A percentile compares a stretch with the other conserved stretches of the same genome.
Evolutionary conservation across 2,329 filamentous ascomycete species (phyloP).

Genomic region (Drechmeria coniospora): DNA sequence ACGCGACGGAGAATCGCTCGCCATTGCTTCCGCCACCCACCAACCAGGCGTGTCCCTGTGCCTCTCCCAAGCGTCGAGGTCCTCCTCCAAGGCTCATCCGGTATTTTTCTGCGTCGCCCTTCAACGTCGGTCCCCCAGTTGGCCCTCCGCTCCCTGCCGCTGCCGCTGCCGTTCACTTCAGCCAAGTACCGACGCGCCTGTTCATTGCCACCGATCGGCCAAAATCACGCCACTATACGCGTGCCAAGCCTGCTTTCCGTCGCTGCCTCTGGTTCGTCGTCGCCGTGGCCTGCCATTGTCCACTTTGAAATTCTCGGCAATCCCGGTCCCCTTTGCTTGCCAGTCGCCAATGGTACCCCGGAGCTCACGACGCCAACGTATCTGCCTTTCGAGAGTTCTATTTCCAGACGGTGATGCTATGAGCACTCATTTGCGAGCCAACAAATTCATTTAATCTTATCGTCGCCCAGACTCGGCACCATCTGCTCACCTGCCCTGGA

Average conservation of each 20-base stretch:
- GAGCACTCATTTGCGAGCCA: background rate
- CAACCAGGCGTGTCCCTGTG: too few species aligned
- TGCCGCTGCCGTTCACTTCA: background rate
- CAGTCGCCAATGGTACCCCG: too few species aligned
- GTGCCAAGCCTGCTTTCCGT: background rate
- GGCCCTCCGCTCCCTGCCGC: background rate
- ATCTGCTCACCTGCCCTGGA: conserved; percentile 1
- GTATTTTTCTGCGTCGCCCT: too few species aligned
- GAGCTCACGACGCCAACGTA: too few species aligned
- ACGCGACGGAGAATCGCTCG: too few species aligned
- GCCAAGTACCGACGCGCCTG: background rate
- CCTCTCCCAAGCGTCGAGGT: too few species aligned
- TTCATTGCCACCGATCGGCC: background rate
- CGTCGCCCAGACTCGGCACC: background rate
- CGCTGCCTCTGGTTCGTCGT: too few species aligned
- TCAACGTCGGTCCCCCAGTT: too few species aligned
- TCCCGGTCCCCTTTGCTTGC: too few species aligned
- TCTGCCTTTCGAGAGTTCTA: background rate
- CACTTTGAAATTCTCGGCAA: too few species aligned
- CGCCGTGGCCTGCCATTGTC: too few species aligned
- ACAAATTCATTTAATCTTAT: background rate
- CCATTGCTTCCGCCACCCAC: too few species aligned
- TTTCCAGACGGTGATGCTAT: conserved; percentile 2
- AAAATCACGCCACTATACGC: background rate
- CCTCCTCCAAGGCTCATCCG: background rate